phyloP scores from a whole-genome alignment of 2,329 filamentous ascomycete species.

The Macroventuria anomochaeta region DNA sequence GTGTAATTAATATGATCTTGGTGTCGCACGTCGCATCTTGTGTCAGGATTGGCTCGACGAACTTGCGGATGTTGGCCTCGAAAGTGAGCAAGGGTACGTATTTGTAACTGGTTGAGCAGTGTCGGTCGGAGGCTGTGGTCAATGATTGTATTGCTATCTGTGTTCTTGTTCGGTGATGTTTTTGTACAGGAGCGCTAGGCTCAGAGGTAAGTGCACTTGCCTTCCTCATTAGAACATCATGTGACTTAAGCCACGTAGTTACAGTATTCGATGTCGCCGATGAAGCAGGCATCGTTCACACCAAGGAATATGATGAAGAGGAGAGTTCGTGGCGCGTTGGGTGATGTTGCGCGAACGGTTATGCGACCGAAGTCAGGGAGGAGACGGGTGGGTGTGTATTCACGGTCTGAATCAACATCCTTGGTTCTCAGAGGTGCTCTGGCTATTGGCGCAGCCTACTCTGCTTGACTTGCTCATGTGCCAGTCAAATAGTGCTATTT shows the following conservation, averaged over 20 bases:
- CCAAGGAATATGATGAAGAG: constrained; percentile 52
- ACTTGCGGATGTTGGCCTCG: constrained; percentile 45
- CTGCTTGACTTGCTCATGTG: constrained; percentile 27
- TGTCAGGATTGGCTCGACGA: constrained; percentile 44
- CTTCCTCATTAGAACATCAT: too few relatives aligned
- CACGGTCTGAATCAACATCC: constrained; percentile 7
- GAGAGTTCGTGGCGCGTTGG: constrained; percentile 35
- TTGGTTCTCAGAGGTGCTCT: neutral
- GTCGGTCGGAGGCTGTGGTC: too few relatives aligned
- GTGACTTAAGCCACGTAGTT: too few relatives aligned
- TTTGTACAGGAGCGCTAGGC: too few relatives aligned
- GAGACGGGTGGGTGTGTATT: constrained; percentile 39
- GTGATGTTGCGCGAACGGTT: constrained; percentile 26
- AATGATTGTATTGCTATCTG: too few relatives aligned
- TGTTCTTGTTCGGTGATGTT: too few relatives aligned
- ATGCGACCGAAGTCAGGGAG: constrained; percentile 34
- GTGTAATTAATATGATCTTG: constrained; percentile 48
- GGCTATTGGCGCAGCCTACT: constrained; percentile 18
- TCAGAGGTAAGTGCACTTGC: too few relatives aligned
- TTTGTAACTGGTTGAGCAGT: too few relatives aligned
- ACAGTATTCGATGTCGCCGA: constrained; percentile 23
- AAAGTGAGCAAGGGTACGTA: constrained; percentile 45
- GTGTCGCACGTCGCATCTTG: constrained; percentile 39
- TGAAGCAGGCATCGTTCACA: constrained; percentile 49
- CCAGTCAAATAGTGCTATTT: neutral